These are phyloP conservation scores for Epichloe sp. DNA, from an alignment of 2,329 filamentous ascomycete genomes.

Conservation along the genomic window DNA sequence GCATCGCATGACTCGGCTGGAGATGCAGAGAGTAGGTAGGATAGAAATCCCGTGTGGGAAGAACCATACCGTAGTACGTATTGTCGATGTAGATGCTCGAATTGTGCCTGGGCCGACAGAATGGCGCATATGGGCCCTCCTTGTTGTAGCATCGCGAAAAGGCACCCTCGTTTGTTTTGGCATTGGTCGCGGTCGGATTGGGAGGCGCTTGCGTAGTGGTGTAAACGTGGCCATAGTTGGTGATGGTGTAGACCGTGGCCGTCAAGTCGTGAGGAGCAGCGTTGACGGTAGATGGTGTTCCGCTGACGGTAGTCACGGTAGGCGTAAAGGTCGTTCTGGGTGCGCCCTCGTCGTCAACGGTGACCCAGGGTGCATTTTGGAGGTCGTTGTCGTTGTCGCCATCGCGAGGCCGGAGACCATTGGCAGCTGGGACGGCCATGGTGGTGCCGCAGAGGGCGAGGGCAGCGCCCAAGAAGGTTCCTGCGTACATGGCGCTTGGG, in stretches of 20 bases:
- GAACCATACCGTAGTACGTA: constrained; percentile 37
- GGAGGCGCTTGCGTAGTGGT: constrained; percentile 32
- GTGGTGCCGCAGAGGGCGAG: constrained; percentile 13
- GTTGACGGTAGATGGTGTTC: constrained; percentile 25
- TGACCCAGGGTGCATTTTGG: constrained; percentile 33
- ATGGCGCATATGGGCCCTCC: constrained; percentile 34
- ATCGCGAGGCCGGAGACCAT: constrained; percentile 7
- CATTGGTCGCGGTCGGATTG: constrained; percentile 27
- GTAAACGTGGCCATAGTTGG: constrained; percentile 21
- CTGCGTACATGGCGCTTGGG: constrained; percentile 17
- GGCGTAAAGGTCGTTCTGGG: constrained; percentile 36
- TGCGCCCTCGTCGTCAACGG: constrained; percentile 32
- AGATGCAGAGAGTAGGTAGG: neutral
- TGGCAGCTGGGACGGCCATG: constrained; percentile 18
- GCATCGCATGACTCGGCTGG: no score
- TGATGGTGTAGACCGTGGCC: constrained; percentile 27
- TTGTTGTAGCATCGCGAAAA: constrained; percentile 37
- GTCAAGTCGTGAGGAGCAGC: constrained; percentile 34
- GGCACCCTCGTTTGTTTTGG: constrained; percentile 29
- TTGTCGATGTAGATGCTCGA: constrained; percentile 29
- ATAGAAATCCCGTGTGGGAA: neutral
- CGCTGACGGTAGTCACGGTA: constrained; percentile 30
- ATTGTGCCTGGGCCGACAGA: constrained; percentile 34
- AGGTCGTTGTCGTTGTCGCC: constrained; percentile 11
- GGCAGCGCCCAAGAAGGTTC: constrained; percentile 15